Evolutionary conservation across 768 basidiomycete species (phyloP), one percentile per base, ranked within the genome.

Genomic region (Imleria badia): DNA sequence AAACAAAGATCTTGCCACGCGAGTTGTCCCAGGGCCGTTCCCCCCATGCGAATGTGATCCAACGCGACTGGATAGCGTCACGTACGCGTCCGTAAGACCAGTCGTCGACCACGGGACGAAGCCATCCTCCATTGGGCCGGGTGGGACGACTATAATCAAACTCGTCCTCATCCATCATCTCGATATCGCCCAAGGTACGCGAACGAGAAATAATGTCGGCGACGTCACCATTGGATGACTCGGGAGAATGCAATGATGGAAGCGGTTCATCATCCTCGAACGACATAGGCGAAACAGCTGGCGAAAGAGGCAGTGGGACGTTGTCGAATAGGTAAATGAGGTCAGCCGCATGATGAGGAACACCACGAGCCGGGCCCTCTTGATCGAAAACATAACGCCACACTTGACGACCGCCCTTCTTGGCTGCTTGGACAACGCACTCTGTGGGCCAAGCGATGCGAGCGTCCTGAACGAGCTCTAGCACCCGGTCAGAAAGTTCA

Each of bases 371-470:
- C 10, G 88, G 86, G 1, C 85, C 81, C 61, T 89, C 89, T 72
- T 91, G 89, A 69, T 91, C 89, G 65, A 91, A 91, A 17, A 89
- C 82, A 61, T 88, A 91, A 53, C 89, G 78, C 84, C 84, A 91
- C 6, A 89, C 87, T n/a, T 80, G 79, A 38, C 74, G 74, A 1
- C 83, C 86, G 14, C 78, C 77, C 17, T 69, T 73, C 50, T 76
- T 76, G 2, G 81, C 78, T 49, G 76, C 77, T 48, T 78, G 72
- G 4, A 78, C 80, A 34, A 86, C 72, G 56, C 84, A 81, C 23
- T 91, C 84, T 1, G 84, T 86, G 11, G 87, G 87, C 87, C 87
- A 91, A 14, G 86, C 85, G 33, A 91, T 76, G 23, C 85, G 81
- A 12, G 86, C 78, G 56, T 91, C 89, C 59, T 85, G 84, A 41